These are phyloP conservation scores for Phoenix roebelenii DNA, from an alignment of 176 grass and related monocot species.

Conservation along the genomic window DNA sequence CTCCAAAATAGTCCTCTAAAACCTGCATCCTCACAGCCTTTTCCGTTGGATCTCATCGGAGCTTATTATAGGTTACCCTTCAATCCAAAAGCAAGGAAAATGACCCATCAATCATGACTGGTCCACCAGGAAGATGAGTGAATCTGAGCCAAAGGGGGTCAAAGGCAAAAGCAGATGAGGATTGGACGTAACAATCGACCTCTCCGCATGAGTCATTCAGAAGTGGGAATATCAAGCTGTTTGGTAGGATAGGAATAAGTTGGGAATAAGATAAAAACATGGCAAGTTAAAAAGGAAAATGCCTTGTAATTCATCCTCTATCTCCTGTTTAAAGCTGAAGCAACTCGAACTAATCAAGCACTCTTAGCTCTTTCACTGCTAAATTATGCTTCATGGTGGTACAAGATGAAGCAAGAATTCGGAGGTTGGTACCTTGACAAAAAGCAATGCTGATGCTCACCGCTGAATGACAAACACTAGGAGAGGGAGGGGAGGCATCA, in stretches of 20 bases:
- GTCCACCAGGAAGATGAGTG: slow-evolving; percentile 9
- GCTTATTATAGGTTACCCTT: background rate
- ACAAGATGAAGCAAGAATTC: no score
- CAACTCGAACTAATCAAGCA: background rate
- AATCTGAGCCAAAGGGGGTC: slow-evolving; percentile 12
- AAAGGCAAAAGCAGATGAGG: slow-evolving; percentile 10
- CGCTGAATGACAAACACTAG: no score
- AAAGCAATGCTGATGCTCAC: no score
- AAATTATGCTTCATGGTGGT: no score
- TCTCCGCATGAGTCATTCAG: background rate
- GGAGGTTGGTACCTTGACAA: no score
- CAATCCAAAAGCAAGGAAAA: slow-evolving; percentile 1
- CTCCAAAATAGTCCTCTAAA: no score
- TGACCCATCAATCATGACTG: background rate
- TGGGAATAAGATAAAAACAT: no score
- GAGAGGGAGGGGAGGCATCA: no score
- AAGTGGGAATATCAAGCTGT: background rate
- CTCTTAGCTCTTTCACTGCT: no score
- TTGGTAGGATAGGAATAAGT: background rate
- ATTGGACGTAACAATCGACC: background rate
- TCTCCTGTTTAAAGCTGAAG: background rate
- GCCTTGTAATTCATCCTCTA: background rate
- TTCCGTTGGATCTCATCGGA: background rate
- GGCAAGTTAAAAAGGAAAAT: no score
- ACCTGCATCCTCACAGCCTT: background rate